phyloP scores from a whole-genome alignment of 768 basidiomycete genomes.

The Pisolithus sp. region DNA sequence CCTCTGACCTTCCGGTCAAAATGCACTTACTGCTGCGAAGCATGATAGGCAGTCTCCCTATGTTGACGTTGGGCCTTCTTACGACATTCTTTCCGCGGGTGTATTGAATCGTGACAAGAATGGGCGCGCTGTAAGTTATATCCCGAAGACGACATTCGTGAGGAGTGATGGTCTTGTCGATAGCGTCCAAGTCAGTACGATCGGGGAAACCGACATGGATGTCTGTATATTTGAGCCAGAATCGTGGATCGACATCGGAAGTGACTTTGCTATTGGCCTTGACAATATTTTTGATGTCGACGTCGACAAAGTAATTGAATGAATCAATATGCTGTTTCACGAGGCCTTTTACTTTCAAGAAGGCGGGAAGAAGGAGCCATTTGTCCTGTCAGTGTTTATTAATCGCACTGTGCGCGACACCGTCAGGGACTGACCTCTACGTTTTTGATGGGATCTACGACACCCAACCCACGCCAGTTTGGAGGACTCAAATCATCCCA shows the following conservation, averaged over 20 bases:
- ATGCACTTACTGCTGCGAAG: conserved; percentile 92
- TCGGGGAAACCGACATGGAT: conserved; percentile 91
- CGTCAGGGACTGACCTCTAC: conserved; percentile 63
- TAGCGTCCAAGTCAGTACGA: conserved; percentile 74
- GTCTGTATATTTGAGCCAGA: conserved; percentile 95
- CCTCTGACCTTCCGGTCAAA: conserved; percentile 67
- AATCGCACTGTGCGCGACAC: background rate
- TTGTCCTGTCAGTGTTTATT: conserved; percentile 63
- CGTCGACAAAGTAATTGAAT: conserved; percentile 97
- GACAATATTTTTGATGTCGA: conserved; percentile 95
- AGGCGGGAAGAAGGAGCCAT: conserved; percentile 96
- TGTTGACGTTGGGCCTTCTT: conserved; percentile 71
- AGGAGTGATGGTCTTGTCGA: conserved; percentile 83
- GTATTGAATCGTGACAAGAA: conserved; percentile 92
- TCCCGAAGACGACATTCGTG: conserved; percentile 97
- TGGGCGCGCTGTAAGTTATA: conserved; percentile 88
- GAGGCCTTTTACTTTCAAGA: conserved; percentile 94
- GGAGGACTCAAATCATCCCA: conserved; percentile 54
- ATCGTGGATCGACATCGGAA: conserved; percentile 93
- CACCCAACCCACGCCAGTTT: conserved; percentile 69
- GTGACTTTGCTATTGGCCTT: conserved; percentile 90
- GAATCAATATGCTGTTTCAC: conserved; percentile 99
- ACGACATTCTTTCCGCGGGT: conserved; percentile 88
- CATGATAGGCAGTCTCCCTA: conserved; percentile 95
- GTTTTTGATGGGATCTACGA: conserved; percentile 86